Evolutionary conservation across 768 basidiomycete species (phyloP).

Genomic region (Calocera viscosa): DNA sequence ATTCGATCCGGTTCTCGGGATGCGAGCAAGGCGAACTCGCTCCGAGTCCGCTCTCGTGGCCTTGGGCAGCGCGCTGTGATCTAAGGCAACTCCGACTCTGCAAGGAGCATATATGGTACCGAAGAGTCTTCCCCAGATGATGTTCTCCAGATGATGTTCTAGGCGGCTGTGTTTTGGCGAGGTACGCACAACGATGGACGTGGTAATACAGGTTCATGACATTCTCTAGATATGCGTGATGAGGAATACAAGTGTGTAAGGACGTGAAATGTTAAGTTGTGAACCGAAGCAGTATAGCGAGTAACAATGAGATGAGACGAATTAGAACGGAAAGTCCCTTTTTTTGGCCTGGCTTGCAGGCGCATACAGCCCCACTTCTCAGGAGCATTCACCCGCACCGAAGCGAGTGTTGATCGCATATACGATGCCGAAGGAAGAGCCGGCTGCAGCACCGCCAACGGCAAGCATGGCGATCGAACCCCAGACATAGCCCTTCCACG

Average conservation of each 20-base stretch:
- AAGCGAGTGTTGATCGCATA: conserved; percentile 22
- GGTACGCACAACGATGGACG: background rate
- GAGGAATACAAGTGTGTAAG: conserved; percentile 6
- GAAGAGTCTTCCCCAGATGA: no score
- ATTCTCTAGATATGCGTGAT: conserved; percentile 6
- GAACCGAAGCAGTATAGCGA: background rate
- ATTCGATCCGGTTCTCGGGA: no score
- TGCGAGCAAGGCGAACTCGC: no score
- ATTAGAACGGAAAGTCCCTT: background rate
- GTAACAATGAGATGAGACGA: background rate
- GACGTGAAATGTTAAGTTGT: background rate
- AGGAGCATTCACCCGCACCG: background rate
- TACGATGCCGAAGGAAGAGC: conserved; percentile 29
- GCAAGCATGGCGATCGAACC: conserved; percentile 28
- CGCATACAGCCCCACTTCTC: background rate
- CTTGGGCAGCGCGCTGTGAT: no score
- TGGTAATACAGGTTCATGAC: background rate
- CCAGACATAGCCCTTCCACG: conserved; percentile 26
- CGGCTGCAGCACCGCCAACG: conserved; percentile 31
- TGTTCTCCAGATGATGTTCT: background rate
- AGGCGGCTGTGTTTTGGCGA: background rate
- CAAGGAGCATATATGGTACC: no score
- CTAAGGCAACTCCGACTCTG: no score
- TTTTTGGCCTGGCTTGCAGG: no score
- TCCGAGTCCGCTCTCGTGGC: no score